A percentile compares a stretch with the other conserved stretches of the same genome.
Evolutionary conservation across 1,139 yeast species (phyloP).

Genomic region (Pichia sp.): DNA sequence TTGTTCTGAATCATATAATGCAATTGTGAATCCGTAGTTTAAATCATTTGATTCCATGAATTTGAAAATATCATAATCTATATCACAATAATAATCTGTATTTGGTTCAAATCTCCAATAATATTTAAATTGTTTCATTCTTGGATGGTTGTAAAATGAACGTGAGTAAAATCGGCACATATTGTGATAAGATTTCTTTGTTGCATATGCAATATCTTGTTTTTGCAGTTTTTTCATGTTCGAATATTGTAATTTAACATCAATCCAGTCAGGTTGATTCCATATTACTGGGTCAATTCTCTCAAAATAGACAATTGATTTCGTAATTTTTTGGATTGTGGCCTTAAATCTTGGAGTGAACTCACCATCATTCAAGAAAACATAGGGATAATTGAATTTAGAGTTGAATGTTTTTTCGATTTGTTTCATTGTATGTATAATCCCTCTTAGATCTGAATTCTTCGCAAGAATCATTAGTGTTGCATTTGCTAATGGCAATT

Average conservation of each 20-base stretch:
- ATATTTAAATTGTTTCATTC: slow-evolving; percentile 47
- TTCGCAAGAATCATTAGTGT: slow-evolving; percentile 67
- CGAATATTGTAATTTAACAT: slow-evolving; percentile 35
- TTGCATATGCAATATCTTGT: slow-evolving; percentile 57
- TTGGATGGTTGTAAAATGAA: slow-evolving; percentile 56
- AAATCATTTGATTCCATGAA: slow-evolving; percentile 60
- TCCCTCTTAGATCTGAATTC: slow-evolving; percentile 48
- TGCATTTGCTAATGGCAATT: slow-evolving; percentile 55
- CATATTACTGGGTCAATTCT: slow-evolving; percentile 50
- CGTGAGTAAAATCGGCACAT: slow-evolving; percentile 76
- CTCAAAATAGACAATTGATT: slow-evolving; percentile 54
- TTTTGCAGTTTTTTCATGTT: slow-evolving; percentile 37
- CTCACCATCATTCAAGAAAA: slow-evolving; percentile 65
- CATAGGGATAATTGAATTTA: slow-evolving; percentile 73
- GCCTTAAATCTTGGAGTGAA: slow-evolving; percentile 53
- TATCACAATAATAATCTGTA: slow-evolving; percentile 57
- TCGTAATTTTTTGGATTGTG: slow-evolving; percentile 35
- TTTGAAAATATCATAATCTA: slow-evolving; percentile 71
- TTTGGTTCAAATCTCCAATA: slow-evolving; percentile 83
- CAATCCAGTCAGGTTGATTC: slow-evolving; percentile 59
- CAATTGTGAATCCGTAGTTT: slow-evolving; percentile 64
- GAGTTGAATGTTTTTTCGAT: slow-evolving; percentile 61
- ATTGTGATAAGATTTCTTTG: slow-evolving; percentile 58
- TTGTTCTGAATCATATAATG: slow-evolving; percentile 61
- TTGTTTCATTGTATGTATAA: slow-evolving; percentile 46